A percentile compares a stretch with the other conserved stretches of the same genome.
Conservation (phyloP, 2,329 filamentous ascomycete species). For the Colletotrichum sp. region DNA sequence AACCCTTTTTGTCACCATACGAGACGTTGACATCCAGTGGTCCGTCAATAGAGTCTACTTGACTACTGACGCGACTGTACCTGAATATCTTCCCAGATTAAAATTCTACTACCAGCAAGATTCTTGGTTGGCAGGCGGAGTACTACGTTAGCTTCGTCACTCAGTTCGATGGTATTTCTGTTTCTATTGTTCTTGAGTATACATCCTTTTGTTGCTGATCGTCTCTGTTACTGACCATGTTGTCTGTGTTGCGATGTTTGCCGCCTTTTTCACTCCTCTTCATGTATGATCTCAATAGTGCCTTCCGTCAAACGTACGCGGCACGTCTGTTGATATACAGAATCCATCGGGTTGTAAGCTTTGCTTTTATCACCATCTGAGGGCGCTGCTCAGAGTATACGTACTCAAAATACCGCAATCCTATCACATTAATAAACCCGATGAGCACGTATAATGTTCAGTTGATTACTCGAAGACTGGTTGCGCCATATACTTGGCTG, state of each 20-base stretch:
- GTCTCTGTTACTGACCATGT: neutral
- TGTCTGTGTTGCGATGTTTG: too few relatives aligned
- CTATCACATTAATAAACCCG: neutral
- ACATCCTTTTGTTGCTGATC: too few relatives aligned
- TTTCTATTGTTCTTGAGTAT: neutral
- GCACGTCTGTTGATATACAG: neutral
- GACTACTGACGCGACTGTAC: neutral
- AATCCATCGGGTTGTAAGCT: neutral
- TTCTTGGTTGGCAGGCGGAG: neutral
- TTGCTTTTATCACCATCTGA: neutral
- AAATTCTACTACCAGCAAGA: neutral
- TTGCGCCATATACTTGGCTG: neutral
- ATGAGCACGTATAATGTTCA: neutral
- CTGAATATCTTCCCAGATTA: neutral
- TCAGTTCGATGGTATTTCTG: neutral
- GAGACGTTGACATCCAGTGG: neutral
- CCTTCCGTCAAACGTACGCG: neutral
- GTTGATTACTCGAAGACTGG: too few relatives aligned
- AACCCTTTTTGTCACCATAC: neutral
- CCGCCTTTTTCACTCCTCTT: too few relatives aligned
- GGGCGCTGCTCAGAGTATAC: neutral
- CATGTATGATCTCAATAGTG: too few relatives aligned
- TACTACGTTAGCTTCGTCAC: neutral
- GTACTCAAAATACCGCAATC: neutral
- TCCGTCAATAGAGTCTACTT: neutral